Base-by-base conservation (phyloP, 2,329 filamentous ascomycete genomes). In the Pseudocercospora eumusae region DNA sequence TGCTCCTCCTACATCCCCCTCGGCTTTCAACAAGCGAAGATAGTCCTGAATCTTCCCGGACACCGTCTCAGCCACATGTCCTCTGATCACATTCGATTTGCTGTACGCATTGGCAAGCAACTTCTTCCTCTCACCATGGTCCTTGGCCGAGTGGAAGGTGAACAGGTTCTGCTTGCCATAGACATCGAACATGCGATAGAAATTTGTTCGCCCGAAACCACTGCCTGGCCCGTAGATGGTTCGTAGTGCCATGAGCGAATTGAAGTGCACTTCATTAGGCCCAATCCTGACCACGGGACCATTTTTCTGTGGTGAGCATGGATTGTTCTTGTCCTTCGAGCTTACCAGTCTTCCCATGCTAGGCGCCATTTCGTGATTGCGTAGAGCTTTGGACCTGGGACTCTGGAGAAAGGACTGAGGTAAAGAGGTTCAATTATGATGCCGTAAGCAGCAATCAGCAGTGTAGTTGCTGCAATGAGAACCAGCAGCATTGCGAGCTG, bases 141-240 rank as follows among this genome's bases (percentile, higher is more conserved):
- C 73, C 28, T 75, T 76, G 0, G 74, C 73, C 0, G 75, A 73
- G 6, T 74, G 72, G 62, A 85, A 84, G 0, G 81, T 82, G 68
- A 85, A 85, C 1, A 85, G 66, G 57, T 84, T 84, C 68, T 78
- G 79, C 9, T 75, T 74, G 0, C 81, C 81, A 55, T 83, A 84
- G 0, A 78, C 80, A 64, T 84, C 81, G 61, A 85, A 85, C 80
- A 85, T 84, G 49, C 79, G 77, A 59, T 85, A 85, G 66, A 84
- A 85, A 0, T 56, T 52, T 0, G 82, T 82, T 42, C 82, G 71
- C 44, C 80, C 81, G 59, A 81, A 85, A 0, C 77, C 77, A 50
- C 77, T 81, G 1, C 83, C 83, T 0, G 83, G 78, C 9, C 83
- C 82, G 69, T 86, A 85, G 21, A 85, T 84, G 0, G 78, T 78